Evolutionary conservation across 1,139 yeast species (phyloP).

Genomic region (Geotrichum reessii): DNA sequence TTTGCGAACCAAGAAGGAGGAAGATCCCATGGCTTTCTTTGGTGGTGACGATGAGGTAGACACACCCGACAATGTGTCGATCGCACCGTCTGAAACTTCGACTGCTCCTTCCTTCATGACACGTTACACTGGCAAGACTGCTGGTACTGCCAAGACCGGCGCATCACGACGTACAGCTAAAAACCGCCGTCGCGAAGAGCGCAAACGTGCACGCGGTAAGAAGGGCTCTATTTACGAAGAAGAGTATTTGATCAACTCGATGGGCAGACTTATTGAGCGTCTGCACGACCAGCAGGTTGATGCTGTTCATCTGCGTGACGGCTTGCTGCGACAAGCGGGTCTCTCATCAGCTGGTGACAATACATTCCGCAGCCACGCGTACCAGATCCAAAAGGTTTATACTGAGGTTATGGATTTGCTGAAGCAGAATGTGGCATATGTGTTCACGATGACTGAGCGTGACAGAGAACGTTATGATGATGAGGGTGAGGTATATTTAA

Average conservation of each 20-base stretch:
- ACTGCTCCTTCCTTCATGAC: constrained; percentile 92
- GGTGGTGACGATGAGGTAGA: constrained; percentile 48
- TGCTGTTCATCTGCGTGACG: constrained; percentile 67
- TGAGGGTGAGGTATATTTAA: constrained; percentile 65
- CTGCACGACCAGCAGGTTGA: constrained; percentile 70
- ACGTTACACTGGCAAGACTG: constrained; percentile 90
- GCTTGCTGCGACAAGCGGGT: constrained; percentile 57
- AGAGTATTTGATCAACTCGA: constrained; percentile 82
- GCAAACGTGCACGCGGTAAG: constrained; percentile 93
- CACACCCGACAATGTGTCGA: constrained; percentile 86
- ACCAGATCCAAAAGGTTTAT: constrained; percentile 69
- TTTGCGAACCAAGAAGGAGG: constrained; percentile 70
- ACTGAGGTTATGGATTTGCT: constrained; percentile 52
- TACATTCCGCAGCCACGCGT: constrained; percentile 67
- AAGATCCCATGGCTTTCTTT: constrained; percentile 81
- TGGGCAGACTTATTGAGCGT: constrained; percentile 82
- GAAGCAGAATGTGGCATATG: constrained; percentile 59
- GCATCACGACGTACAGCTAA: constrained; percentile 89
- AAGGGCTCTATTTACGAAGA: constrained; percentile 97
- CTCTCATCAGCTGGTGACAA: background rate
- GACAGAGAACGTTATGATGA: constrained; percentile 88
- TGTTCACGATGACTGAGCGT: constrained; percentile 64
- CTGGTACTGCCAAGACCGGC: constrained; percentile 94
- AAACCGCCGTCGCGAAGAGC: constrained; percentile 88
- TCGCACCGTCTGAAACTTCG: constrained; percentile 91